phyloP scores from a whole-genome alignment of 176 grass and related monocot species.

The Themeda triandra region DNA sequence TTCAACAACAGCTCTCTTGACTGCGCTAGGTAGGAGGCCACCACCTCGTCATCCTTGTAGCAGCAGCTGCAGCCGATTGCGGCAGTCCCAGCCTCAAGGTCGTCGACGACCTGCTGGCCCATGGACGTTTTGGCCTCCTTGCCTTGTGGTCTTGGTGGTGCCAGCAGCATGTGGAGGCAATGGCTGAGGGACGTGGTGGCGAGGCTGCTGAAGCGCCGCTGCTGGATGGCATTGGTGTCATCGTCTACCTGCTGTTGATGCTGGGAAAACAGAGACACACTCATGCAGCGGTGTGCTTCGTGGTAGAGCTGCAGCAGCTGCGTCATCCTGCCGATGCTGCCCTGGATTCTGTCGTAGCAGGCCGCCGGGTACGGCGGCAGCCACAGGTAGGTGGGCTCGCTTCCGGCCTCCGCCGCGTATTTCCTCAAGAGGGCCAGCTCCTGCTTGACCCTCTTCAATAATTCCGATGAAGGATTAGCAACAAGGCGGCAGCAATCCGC shows the following conservation, averaged over 20 bases:
- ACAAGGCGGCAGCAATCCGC: slow-evolving; percentile 1
- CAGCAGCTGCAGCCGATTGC: neutral
- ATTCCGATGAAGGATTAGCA: too few relatives aligned
- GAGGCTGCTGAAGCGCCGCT: slow-evolving; percentile 25
- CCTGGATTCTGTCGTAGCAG: slow-evolving; percentile 42
- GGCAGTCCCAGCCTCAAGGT: slow-evolving; percentile 15
- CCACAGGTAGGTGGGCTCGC: slow-evolving; percentile 72
- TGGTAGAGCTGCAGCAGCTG: slow-evolving; percentile 59
- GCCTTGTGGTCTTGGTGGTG: neutral
- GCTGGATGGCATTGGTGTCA: neutral
- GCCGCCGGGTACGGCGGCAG: slow-evolving; percentile 42
- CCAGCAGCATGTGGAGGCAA: slow-evolving; percentile 11
- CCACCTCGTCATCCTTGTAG: slow-evolving; percentile 16
- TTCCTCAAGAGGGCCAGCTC: slow-evolving; percentile 42
- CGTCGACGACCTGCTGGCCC: neutral
- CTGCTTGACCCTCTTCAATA: slow-evolving; percentile 17
- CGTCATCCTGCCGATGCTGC: slow-evolving; percentile 49
- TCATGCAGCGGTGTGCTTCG: neutral
- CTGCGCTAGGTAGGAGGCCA: slow-evolving; percentile 28
- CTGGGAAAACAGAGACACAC: neutral
- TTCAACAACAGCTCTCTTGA: neutral
- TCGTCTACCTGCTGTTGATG: neutral
- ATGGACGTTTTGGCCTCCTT: neutral
- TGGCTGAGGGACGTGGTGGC: slow-evolving; percentile 28
- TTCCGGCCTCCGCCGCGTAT: slow-evolving; percentile 30